Conservation (phyloP, 164 flowering plant genomes). For the Vitis labrusca region DNA sequence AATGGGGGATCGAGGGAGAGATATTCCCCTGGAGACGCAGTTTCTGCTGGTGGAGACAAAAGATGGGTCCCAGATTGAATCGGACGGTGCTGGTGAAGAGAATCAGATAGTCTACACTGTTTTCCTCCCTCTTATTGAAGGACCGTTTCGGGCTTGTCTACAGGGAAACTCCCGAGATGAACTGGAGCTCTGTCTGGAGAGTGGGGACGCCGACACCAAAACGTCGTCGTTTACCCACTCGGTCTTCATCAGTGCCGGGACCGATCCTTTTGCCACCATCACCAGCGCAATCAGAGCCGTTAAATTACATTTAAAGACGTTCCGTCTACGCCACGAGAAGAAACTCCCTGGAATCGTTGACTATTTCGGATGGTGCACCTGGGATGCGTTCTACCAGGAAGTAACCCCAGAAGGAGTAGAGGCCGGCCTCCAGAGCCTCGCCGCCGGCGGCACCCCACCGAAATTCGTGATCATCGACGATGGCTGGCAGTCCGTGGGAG, state of each 20-base stretch:
- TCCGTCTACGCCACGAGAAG: constrained; percentile 79
- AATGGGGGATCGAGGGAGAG: constrained; percentile 76
- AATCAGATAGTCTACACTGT: constrained; percentile 58
- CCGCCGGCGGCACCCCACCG: constrained; percentile 72
- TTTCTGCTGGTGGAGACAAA: constrained; percentile 70
- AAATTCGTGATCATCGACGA: constrained; percentile 95
- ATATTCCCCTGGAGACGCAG: constrained; percentile 89
- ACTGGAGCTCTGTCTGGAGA: constrained; percentile 81
- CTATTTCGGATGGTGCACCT: constrained; percentile 97
- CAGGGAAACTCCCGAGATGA: constrained; percentile 75
- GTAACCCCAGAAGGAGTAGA: constrained; percentile 92
- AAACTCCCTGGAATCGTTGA: constrained; percentile 77
- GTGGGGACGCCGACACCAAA: constrained; percentile 72
- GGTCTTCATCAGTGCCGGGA: constrained; percentile 59
- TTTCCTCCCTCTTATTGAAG: constrained; percentile 87
- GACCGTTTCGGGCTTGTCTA: constrained; percentile 68
- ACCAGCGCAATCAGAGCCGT: constrained; percentile 62
- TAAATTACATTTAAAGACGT: constrained; percentile 63
- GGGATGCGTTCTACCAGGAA: constrained; percentile 97
- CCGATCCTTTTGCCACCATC: constrained; percentile 75
- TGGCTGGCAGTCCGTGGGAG: constrained; percentile 89
- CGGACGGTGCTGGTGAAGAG: constrained; percentile 26
- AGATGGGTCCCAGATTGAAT: constrained; percentile 48
- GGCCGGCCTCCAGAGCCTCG: constrained; percentile 62
- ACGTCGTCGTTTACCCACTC: constrained; percentile 62